phyloP scores from a whole-genome alignment of 306 rosid genomes.

The Sicyos edulis region DNA sequence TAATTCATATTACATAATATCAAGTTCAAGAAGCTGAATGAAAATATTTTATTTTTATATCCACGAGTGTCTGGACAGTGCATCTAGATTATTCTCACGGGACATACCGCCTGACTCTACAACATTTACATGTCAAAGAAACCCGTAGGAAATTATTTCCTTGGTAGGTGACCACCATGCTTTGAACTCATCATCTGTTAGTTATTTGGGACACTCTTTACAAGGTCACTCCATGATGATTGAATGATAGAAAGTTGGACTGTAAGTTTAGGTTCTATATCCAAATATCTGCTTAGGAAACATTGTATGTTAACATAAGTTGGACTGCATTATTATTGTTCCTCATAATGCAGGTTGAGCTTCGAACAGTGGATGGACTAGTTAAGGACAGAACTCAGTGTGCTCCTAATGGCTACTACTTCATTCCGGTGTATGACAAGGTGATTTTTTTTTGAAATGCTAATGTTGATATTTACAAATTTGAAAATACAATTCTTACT shows the following conservation, averaged over 20 bases:
- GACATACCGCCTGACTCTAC: too few species aligned
- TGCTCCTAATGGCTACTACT: conserved; percentile 97
- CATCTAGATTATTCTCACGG: too few species aligned
- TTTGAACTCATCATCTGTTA: too few species aligned
- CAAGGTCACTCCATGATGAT: too few species aligned
- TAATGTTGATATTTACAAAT: too few species aligned
- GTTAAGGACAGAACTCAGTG: conserved; percentile 94
- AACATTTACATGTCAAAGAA: too few species aligned
- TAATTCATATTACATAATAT: background rate
- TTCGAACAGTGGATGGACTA: conserved; percentile 81
- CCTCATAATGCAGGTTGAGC: conserved; percentile 63
- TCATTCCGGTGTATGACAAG: conserved; percentile 98
- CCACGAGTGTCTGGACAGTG: too few species aligned
- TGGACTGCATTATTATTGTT: conserved; percentile 5
- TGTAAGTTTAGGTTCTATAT: background rate
- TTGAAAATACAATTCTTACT: background rate
- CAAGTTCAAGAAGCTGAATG: background rate
- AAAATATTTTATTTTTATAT: background rate
- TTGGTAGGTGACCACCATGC: too few species aligned
- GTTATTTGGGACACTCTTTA: too few species aligned
- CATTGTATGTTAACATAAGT: background rate
- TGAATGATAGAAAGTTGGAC: background rate
- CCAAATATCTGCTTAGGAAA: background rate
- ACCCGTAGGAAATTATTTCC: too few species aligned
- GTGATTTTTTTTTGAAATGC: conserved; percentile 28